These are phyloP conservation scores for Blastobotrys mokoenaii DNA, from an alignment of 805 yeast genomes.

Conservation along the genomic window DNA sequence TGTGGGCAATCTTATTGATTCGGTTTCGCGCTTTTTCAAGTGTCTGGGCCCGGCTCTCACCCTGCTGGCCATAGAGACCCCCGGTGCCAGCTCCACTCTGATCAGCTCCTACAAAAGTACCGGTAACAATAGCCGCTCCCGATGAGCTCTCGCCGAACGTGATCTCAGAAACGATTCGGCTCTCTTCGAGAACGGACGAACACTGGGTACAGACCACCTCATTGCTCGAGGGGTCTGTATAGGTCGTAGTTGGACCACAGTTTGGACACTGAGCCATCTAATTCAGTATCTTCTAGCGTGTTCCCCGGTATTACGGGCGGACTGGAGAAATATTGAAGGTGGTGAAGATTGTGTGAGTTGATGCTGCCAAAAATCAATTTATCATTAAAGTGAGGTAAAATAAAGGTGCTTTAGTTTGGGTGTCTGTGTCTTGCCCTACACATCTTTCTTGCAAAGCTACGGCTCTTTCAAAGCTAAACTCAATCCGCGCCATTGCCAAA, in stretches of 20 bases:
- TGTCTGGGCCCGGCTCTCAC: conserved; percentile 84
- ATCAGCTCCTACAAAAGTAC: conserved; percentile 84
- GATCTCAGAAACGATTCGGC: conserved; percentile 91
- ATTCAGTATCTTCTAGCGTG: not conserved
- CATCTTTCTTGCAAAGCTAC: too few relatives aligned
- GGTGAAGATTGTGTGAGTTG: too few relatives aligned
- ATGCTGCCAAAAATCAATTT: too few relatives aligned
- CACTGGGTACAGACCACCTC: conserved; percentile 75
- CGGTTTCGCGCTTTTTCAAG: conserved; percentile 73
- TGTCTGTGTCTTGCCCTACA: too few relatives aligned
- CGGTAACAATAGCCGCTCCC: conserved; percentile 95
- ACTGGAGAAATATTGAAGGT: too few relatives aligned
- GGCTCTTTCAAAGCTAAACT: too few relatives aligned
- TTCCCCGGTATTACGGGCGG: too few relatives aligned
- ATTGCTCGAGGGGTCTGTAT: conserved; percentile 15
- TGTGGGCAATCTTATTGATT: conserved; percentile 70
- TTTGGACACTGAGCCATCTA: conserved; percentile 3
- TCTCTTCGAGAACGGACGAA: conserved; percentile 84
- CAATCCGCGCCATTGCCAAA: too few relatives aligned
- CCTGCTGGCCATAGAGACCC: conserved; percentile 40
- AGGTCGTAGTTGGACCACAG: conserved; percentile 3
- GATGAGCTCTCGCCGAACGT: conserved; percentile 85
- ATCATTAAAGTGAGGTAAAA: too few relatives aligned
- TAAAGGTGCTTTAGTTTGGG: too few relatives aligned
- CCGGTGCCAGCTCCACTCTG: conserved; percentile 58